Evolutionary conservation across 768 basidiomycete genomes (phyloP).

Genomic region (Lentinula sp.): DNA sequence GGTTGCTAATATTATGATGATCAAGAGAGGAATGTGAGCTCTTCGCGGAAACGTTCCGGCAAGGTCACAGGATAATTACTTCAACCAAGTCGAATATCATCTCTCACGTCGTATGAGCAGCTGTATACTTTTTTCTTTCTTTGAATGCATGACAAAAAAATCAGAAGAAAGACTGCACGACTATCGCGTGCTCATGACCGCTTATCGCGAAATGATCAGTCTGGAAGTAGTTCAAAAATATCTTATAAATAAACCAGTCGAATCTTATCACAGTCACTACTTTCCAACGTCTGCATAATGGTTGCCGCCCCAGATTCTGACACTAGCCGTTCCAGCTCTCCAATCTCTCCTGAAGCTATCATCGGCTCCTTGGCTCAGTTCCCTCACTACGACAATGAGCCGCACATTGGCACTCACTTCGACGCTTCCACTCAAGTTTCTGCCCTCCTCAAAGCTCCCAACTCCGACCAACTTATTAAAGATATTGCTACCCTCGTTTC

Average conservation of each 20-base stretch:
- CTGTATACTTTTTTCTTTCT: background rate
- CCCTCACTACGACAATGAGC: constrained; percentile 35
- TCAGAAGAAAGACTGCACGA: background rate
- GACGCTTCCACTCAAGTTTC: constrained; percentile 39
- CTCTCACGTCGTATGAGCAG: background rate
- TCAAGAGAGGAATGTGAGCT: too few relatives aligned
- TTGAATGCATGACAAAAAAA: background rate
- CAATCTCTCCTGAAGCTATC: constrained; percentile 8
- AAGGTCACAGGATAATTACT: background rate
- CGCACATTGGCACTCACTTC: constrained; percentile 54
- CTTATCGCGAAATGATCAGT: constrained; percentile 1
- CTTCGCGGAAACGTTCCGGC: background rate
- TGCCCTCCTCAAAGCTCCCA: constrained; percentile 32
- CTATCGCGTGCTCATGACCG: background rate
- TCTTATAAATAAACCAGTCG: background rate
- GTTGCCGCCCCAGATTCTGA: constrained; percentile 3
- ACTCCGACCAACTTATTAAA: constrained; percentile 43
- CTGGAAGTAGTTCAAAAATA: background rate
- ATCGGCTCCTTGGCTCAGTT: constrained; percentile 30
- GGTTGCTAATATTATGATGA: too few relatives aligned
- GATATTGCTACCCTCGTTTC: constrained; percentile 49
- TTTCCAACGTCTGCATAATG: background rate
- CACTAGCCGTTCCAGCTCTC: background rate
- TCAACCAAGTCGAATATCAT: background rate
- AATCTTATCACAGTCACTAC: background rate